These are phyloP conservation scores for Hypoxylon lienhwacheense DNA, from an alignment of 495 filamentous ascomycete species.

Conservation along the genomic window DNA sequence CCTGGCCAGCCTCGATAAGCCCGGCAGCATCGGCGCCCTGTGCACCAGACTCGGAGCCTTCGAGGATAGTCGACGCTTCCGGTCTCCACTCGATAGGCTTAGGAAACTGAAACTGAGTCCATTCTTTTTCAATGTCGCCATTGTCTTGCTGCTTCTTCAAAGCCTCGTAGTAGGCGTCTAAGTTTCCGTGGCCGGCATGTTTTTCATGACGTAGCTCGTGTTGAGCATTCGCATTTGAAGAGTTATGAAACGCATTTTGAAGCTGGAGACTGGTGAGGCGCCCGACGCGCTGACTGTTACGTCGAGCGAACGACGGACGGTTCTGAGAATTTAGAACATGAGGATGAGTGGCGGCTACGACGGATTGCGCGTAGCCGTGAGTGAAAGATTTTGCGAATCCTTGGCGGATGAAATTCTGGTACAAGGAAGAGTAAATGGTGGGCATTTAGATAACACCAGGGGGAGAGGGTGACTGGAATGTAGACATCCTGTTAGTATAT, in stretches of 20 bases:
- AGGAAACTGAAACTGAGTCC: conserved; percentile 86
- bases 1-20: conserved; percentile 31
- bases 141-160: conserved; percentile 77
- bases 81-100: conserved; percentile 87
- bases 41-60: conserved; percentile 53
- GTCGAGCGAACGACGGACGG: conserved; percentile 57
- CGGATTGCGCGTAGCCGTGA: conserved; percentile 95
- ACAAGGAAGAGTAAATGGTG: conserved; percentile 59
- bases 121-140: conserved; percentile 70
- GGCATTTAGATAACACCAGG: conserved; percentile 62
- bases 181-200: conserved; percentile 48
- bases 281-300: conserved; percentile 54
- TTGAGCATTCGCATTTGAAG: conserved; percentile 27
- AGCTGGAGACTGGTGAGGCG: conserved; percentile 64
- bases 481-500: conserved; percentile 10
- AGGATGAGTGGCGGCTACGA: conserved; percentile 88
- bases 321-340: conserved; percentile 76
- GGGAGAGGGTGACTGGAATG: conserved; percentile 42
- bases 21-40: conserved; percentile 42
- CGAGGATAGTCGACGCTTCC: conserved; percentile 49
- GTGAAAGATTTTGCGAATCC: conserved; percentile 94
- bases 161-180: conserved; percentile 88
- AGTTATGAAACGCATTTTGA: conserved; percentile 73
- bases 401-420: conserved; percentile 90
- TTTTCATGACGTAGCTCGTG: conserved; percentile 50